A percentile compares a stretch with the other conserved stretches of the same genome.
Conservation (phyloP, 164 flowering plant species). For the Liriodendron chinense region DNA sequence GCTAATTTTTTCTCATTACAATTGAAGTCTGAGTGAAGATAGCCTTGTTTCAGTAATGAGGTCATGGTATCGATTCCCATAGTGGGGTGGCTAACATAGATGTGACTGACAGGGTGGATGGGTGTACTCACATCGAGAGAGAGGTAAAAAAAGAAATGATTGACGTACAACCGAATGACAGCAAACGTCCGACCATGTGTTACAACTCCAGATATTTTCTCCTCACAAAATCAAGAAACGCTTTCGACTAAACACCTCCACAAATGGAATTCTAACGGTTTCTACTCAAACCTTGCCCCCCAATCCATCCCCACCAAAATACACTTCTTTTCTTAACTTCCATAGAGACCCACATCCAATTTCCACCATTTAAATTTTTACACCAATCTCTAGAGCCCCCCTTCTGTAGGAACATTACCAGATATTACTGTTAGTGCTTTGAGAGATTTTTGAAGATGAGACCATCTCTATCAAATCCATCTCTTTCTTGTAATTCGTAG, state of each 20-base stretch:
- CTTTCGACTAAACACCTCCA: neutral
- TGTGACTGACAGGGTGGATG: too few relatives aligned
- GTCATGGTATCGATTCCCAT: too few relatives aligned
- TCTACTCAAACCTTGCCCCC: slow-evolving; percentile 11
- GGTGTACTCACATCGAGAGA: too few relatives aligned
- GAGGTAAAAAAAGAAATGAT: slow-evolving; percentile 13
- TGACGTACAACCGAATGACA: slow-evolving; percentile 13
- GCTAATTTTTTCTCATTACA: too few relatives aligned
- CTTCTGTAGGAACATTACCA: neutral
- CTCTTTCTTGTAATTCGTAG: slow-evolving; percentile 31
- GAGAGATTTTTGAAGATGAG: slow-evolving; percentile 19
- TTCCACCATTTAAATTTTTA: neutral
- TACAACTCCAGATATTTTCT: neutral
- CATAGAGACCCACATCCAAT: neutral
- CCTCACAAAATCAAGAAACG: slow-evolving; percentile 13
- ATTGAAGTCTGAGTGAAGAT: too few relatives aligned
- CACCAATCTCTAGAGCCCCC: neutral
- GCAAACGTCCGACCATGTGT: slow-evolving; percentile 19
- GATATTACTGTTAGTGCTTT: slow-evolving; percentile 6
- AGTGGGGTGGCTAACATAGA: too few relatives aligned
- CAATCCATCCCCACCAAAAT: neutral
- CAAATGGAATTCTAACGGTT: slow-evolving; percentile 12
- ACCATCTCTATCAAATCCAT: slow-evolving; percentile 80
- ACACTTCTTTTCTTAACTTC: neutral
- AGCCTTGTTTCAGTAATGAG: too few relatives aligned